These are phyloP conservation scores for Sindora glabra DNA, from an alignment of 306 rosid species.

Conservation along the genomic window DNA sequence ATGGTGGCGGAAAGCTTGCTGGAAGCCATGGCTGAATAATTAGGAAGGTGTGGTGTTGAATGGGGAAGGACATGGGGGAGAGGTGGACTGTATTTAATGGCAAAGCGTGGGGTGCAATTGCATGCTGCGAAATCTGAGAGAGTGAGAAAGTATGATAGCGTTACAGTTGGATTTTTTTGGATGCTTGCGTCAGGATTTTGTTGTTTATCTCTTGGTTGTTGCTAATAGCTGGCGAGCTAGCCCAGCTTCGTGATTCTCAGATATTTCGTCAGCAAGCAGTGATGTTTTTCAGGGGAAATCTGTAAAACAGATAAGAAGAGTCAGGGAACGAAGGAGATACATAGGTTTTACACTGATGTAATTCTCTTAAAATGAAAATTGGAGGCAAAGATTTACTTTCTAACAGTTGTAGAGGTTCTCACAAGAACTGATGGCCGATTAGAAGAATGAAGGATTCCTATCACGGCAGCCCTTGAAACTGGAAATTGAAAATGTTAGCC, in stretches of 20 bases:
- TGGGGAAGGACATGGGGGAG: neutral
- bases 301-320: too few species aligned
- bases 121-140: conserved; percentile 21
- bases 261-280: neutral
- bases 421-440: conserved; percentile 24
- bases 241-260: neutral
- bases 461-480: conserved; percentile 1
- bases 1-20: conserved; percentile 37
- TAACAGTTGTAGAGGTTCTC: conserved; percentile 9
- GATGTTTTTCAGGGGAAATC: too few species aligned
- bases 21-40: conserved; percentile 28
- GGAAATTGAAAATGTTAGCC: neutral
- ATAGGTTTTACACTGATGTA: too few species aligned
- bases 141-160: conserved; percentile 50
- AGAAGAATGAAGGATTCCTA: conserved; percentile 6
- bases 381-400: conserved; percentile 23
- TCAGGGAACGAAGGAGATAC: too few species aligned
- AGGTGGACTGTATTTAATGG: conserved; percentile 29
- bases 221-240: neutral
- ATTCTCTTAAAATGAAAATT: neutral
- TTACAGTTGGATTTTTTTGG: conserved; percentile 40
- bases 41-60: neutral
- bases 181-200: conserved; percentile 16
- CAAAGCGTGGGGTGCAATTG: conserved; percentile 32
- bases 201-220: neutral